These are phyloP conservation scores for Hibiscus syriacus DNA, from an alignment of 345 rosid genomes.

Conservation along the genomic window DNA sequence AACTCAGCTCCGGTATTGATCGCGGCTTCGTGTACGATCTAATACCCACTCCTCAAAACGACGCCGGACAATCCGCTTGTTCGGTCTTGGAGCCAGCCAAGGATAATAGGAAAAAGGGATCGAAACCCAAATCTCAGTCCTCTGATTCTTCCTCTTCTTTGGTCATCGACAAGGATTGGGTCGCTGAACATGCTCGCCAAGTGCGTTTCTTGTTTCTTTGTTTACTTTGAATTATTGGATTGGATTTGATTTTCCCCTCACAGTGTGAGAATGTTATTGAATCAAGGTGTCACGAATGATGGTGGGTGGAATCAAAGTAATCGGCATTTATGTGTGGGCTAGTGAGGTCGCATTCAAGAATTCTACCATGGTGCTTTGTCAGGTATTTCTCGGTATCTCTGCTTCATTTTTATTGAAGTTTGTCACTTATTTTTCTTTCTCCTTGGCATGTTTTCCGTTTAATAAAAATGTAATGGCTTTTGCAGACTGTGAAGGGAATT, in stretches of 20 bases:
- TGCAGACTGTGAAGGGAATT: slow-evolving; percentile 66
- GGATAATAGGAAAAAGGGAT: slow-evolving; percentile 49
- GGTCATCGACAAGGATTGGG: slow-evolving; percentile 74
- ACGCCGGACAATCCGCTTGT: slow-evolving; percentile 67
- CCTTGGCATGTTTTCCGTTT: too few relatives aligned
- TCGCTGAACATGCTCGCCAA: slow-evolving; percentile 91
- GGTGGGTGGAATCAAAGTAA: slow-evolving; percentile 75
- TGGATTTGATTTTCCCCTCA: neutral
- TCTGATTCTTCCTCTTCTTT: slow-evolving; percentile 57
- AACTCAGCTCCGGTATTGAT: slow-evolving; percentile 68
- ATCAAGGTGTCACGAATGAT: slow-evolving; percentile 82
- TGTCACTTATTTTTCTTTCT: too few relatives aligned
- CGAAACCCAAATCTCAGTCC: slow-evolving; percentile 58
- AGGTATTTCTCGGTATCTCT: slow-evolving; percentile 33
- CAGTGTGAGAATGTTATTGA: slow-evolving; percentile 6
- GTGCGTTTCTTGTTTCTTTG: slow-evolving; percentile 20
- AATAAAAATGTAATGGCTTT: slow-evolving; percentile 16
- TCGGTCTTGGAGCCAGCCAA: slow-evolving; percentile 41
- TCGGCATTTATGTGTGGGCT: slow-evolving; percentile 86
- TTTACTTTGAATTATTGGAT: neutral
- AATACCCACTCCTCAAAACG: slow-evolving; percentile 70
- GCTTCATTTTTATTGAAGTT: neutral
- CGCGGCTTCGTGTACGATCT: slow-evolving; percentile 85
- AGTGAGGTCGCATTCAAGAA: slow-evolving; percentile 72
- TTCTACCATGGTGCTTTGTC: slow-evolving; percentile 59